phyloP scores from a whole-genome alignment of 192 early-diverging fungal species.

The Coemansia aciculifera region DNA sequence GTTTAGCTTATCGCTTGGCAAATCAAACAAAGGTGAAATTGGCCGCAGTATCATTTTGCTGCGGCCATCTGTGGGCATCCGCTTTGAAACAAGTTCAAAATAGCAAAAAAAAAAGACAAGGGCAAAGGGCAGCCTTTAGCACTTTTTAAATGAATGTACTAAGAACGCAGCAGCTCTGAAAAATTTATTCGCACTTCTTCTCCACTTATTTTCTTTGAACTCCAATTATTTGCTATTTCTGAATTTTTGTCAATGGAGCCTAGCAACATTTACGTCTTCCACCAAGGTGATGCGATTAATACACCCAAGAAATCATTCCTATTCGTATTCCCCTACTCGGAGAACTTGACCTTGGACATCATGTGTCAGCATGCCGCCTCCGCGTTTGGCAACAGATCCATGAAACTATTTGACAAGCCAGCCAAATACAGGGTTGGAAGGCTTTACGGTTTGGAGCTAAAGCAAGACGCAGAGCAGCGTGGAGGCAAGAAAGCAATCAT shows the following conservation, averaged over 20 bases:
- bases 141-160: too few species aligned
- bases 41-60: too few species aligned
- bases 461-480: not conserved
- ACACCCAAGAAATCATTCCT: not conserved
- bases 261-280: not conserved
- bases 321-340: not conserved
- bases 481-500: not conserved
- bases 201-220: not conserved
- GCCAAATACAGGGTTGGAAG: too few species aligned
- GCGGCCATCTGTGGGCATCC: too few species aligned
- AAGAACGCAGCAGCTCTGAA: too few species aligned
- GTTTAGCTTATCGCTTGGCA: not conserved
- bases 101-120: too few species aligned
- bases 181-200: not conserved
- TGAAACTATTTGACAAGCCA: not conserved
- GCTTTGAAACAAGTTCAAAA: too few species aligned
- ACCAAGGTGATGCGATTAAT: not conserved
- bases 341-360: not conserved
- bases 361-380: not conserved
- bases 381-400: not conserved
- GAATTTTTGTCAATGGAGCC: not conserved
- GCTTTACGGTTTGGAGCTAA: not conserved
- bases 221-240: too few species aligned
- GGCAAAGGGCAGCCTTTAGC: too few species aligned
- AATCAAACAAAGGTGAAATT: too few species aligned